Conservation (phyloP, 148 eudicot species). For the Talinum fruticosum region DNA sequence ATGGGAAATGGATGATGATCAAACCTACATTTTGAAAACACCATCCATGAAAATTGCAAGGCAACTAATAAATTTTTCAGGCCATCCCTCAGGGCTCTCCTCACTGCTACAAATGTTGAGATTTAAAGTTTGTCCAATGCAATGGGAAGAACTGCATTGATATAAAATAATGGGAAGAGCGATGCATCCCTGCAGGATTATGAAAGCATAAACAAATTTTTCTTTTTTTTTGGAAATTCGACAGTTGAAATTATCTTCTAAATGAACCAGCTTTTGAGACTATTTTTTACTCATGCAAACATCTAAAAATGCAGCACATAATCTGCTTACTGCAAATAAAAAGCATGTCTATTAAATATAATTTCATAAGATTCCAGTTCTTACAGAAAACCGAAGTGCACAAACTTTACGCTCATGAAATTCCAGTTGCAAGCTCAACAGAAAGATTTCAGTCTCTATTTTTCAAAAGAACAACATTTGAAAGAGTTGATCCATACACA, state of each 20-base stretch:
- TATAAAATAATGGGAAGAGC: too few species aligned
- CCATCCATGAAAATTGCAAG: neutral
- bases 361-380: neutral
- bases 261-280: neutral
- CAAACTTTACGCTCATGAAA: neutral
- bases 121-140: too few species aligned
- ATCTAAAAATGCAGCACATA: neutral
- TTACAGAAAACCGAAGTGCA: neutral
- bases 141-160: too few species aligned
- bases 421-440: neutral
- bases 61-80: slow-evolving; percentile 5
- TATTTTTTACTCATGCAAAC: neutral
- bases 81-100: neutral
- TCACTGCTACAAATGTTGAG: too few species aligned
- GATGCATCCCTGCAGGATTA: too few species aligned
- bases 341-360: neutral
- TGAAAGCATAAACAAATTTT: too few species aligned
- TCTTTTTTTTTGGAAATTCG: too few species aligned
- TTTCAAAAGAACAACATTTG: neutral
- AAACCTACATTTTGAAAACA: too few species aligned
- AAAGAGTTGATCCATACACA: neutral
- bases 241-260: neutral
- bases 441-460: neutral
- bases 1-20: neutral
- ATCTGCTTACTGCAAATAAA: neutral